Conservation (phyloP, 129 eudicot species). For the Arctium lappa region DNA sequence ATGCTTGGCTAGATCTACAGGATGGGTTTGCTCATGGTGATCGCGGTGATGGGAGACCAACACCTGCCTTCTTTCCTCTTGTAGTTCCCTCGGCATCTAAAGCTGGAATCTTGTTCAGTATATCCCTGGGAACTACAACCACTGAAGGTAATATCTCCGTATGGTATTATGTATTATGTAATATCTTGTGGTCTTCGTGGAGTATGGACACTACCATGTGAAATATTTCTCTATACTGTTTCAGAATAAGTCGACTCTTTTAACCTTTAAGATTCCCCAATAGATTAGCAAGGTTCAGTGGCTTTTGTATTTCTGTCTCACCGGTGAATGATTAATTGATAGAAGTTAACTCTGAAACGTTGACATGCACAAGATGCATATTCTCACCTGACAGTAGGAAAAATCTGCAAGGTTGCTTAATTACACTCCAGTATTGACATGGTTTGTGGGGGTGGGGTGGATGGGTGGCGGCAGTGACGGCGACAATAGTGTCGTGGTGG, state of each 20-base stretch:
- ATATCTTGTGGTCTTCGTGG: not conserved
- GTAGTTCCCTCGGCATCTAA: slow-evolving; percentile 68
- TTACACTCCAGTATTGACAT: no score
- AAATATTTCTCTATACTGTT: not conserved
- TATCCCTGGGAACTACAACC: slow-evolving; percentile 46
- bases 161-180: not conserved
- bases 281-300: not conserved
- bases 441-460: no score
- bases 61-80: slow-evolving; percentile 80
- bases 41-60: slow-evolving; percentile 73
- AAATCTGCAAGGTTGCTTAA: no score
- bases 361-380: not conserved
- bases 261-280: not conserved
- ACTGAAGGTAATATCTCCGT: slow-evolving; percentile 38
- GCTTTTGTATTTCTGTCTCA: not conserved
- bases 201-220: not conserved
- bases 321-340: not conserved
- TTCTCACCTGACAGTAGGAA: not conserved
- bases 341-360: not conserved
- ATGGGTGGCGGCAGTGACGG: no score
- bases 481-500: no score
- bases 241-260: not conserved
- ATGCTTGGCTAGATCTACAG: slow-evolving; percentile 98
- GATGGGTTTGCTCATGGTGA: slow-evolving; percentile 90
- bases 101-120: slow-evolving; percentile 76